Percentiles rank a stretch among this genome's conserved stretches.
phyloP scores from a whole-genome alignment of 2,329 filamentous ascomycete species.

The Helotiales sp. region DNA sequence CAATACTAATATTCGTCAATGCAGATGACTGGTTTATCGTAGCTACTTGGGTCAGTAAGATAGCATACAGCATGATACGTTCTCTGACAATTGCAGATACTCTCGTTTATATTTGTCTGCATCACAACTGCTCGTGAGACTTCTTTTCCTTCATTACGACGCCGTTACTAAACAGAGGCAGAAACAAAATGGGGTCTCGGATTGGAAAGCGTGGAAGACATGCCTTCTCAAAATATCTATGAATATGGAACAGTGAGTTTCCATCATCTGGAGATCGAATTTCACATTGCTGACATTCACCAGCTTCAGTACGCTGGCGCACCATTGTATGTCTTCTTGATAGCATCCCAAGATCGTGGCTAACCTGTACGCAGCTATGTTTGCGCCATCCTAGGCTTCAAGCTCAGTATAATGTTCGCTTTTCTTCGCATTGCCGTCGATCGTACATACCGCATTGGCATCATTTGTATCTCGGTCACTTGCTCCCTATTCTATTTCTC shows the following conservation, averaged over 20 bases:
- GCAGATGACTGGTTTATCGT: conserved; percentile 37
- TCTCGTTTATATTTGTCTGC: conserved; percentile 38
- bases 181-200: conserved; percentile 47
- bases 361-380: conserved; percentile 37
- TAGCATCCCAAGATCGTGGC: not conserved
- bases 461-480: conserved; percentile 38
- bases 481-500: conserved; percentile 41
- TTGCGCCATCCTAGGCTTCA: conserved; percentile 46
- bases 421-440: conserved; percentile 47
- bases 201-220: conserved; percentile 36
- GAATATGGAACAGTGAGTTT: conserved; percentile 40
- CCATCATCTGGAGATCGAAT: not conserved
- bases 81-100: conserved; percentile 6
- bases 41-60: conserved; percentile 32
- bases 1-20: not conserved
- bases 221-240: conserved; percentile 40
- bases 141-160: not conserved
- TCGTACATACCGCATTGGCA: conserved; percentile 36
- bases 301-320: conserved; percentile 44
- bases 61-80: too few species aligned
- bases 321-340: conserved; percentile 38
- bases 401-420: conserved; percentile 45
- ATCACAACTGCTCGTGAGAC: conserved; percentile 40
- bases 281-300: not conserved
- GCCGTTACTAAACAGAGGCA: conserved; percentile 15